Base-by-base conservation (phyloP, 192 early-diverging fungal genomes). In the Backusella australiensis region DNA sequence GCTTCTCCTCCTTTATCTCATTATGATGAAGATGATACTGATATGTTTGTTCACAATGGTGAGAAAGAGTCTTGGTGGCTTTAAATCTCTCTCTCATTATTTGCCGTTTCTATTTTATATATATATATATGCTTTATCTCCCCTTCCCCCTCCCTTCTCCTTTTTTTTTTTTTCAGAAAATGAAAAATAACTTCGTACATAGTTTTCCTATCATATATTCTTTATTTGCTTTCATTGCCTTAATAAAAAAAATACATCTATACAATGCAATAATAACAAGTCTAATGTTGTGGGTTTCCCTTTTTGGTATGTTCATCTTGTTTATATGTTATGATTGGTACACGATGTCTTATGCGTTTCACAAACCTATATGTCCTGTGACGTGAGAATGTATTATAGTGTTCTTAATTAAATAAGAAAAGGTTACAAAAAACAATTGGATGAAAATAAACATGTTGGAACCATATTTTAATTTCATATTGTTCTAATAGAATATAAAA, bases 31-130 rank as follows among this genome's bases (percentile, higher is more conserved):
- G 71, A 77, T 41, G 75, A 82, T 26, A 77, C 77, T 34, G 77
- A 78, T 66, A 67, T 82, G 59, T 82, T 82, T 76, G 75, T 78
- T 21, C 81, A 82, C 66, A 67, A 49, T 69, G 77, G 75, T 44
- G 81, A 80, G 41, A 75, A 75, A 72, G 79, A 82, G 34, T 76
- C 77, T 21, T 82, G 81, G 81, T 82, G 81, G 81, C 59, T 82
- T 12, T 82, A 75, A 66, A 41, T 34, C 46, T 68, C 14, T 36
- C 35, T 32, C 11, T 12, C 38, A 11, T 46, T n/a, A 46, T 71
- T 49, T 71, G 11, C 29, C 29, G 35, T 69, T 26, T 69, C 69
- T 42, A 21, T 44, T 42, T 15, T 68, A 67, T 67, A 32, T 32
- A 42, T 68, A 67, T 67, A 67, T 67, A 68, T 68, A 68, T 68